These are phyloP conservation scores for Santalum album DNA, from an alignment of 164 flowering plant species.

Conservation along the genomic window DNA sequence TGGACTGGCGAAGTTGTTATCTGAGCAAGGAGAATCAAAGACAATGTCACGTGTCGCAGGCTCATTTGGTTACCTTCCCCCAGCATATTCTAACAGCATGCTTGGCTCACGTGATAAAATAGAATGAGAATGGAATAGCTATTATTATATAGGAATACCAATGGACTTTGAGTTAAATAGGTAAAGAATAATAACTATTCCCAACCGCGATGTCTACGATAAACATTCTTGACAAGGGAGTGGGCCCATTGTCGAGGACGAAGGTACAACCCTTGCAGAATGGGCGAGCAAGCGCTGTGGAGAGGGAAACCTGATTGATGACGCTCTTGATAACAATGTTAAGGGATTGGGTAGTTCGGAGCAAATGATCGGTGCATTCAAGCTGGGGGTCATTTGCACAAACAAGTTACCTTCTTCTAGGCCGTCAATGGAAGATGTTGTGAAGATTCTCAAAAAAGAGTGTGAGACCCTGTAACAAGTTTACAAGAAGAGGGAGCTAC, in stretches of 20 bases:
- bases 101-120: too few species aligned
- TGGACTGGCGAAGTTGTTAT: constrained; percentile 53
- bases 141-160: too few species aligned
- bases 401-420: neutral
- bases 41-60: constrained; percentile 54
- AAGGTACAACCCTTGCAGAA: constrained; percentile 7
- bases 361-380: neutral
- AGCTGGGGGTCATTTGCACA: neutral
- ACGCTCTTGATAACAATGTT: neutral
- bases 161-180: too few species aligned
- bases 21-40: constrained; percentile 24
- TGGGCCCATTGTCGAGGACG: too few species aligned
- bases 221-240: too few species aligned
- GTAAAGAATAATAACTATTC: too few species aligned
- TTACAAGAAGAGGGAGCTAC: too few species aligned
- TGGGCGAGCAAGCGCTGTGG: constrained; percentile 3
- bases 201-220: too few species aligned
- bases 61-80: constrained; percentile 72
- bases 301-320: neutral
- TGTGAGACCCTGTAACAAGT: too few species aligned
- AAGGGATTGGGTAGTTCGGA: neutral
- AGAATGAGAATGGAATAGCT: too few species aligned
- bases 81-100: too few species aligned
- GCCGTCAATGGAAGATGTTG: neutral
- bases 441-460: too few species aligned